These are phyloP conservation scores for Tolypocladium ophioglossoides DNA, from an alignment of 2,329 filamentous ascomycete genomes.

Conservation along the genomic window DNA sequence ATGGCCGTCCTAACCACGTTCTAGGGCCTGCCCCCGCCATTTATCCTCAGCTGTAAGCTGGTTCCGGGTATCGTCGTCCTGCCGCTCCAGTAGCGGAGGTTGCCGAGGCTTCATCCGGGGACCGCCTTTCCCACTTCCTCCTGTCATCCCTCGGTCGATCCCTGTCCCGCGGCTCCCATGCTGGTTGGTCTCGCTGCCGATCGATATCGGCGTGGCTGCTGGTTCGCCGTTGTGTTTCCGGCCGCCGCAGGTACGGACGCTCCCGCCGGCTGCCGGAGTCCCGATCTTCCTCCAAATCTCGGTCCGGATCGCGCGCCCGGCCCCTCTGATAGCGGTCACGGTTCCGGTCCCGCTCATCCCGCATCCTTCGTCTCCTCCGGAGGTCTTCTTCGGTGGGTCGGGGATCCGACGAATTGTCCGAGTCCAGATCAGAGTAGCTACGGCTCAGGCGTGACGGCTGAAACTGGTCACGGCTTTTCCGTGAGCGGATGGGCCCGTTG, in stretches of 20 bases:
- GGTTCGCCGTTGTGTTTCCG: conserved; percentile 30
- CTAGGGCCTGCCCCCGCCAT: background rate
- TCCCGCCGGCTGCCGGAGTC: conserved; percentile 20
- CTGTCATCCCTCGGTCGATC: conserved; percentile 22
- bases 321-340: conserved; percentile 23
- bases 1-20: background rate
- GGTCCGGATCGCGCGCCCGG: conserved; percentile 20
- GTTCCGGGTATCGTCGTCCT: conserved; percentile 28
- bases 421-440: conserved; percentile 30
- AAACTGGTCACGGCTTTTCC: conserved; percentile 29
- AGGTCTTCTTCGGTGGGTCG: conserved; percentile 22
- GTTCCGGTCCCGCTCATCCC: conserved; percentile 20
- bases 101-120: conserved; percentile 17
- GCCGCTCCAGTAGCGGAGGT: conserved; percentile 22
- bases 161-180: conserved; percentile 21
- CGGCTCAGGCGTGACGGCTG: conserved; percentile 28
- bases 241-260: conserved; percentile 24
- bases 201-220: conserved; percentile 41
- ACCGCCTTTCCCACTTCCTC: conserved; percentile 25
- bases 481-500: conserved; percentile 18
- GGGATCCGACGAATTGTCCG: conserved; percentile 23
- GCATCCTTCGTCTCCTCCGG: conserved; percentile 11
- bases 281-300: conserved; percentile 20
- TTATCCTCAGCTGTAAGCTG: conserved; percentile 16
- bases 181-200: conserved; percentile 24